Percentiles rank a stretch among this genome's conserved stretches.
phyloP scores from a whole-genome alignment of 805 yeast species.

The Yarrowia sp. region DNA sequence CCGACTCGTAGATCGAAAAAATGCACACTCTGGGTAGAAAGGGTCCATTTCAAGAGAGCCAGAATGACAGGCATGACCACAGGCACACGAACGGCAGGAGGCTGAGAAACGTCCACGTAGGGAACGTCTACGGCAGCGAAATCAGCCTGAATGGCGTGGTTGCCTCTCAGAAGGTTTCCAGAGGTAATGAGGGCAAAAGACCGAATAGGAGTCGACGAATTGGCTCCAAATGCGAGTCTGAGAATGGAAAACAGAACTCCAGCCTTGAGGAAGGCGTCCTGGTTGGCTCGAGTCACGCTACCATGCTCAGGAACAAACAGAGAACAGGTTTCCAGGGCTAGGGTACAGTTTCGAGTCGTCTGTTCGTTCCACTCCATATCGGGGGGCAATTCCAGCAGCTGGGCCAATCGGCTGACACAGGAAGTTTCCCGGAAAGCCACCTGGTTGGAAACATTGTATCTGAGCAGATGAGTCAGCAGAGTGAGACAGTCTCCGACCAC shows the following conservation, averaged over 20 bases:
- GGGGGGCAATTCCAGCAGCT: constrained; percentile 67
- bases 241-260: constrained; percentile 72
- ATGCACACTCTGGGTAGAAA: constrained; percentile 81
- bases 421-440: constrained; percentile 85
- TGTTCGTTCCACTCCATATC: constrained; percentile 79
- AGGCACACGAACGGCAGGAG: constrained; percentile 50
- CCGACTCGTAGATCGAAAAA: constrained; percentile 81
- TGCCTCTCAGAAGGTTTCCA: constrained; percentile 76
- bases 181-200: constrained; percentile 73
- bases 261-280: constrained; percentile 62
- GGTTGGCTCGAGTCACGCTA: constrained; percentile 67
- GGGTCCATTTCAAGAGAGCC: constrained; percentile 83
- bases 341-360: constrained; percentile 67
- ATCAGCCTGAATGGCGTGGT: constrained; percentile 68
- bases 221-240: constrained; percentile 68
- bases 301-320: constrained; percentile 77
- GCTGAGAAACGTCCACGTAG: constrained; percentile 76
- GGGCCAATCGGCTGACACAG: constrained; percentile 70
- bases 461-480: constrained; percentile 71
- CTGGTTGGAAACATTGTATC: constrained; percentile 89
- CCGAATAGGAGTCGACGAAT: constrained; percentile 70
- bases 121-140: constrained; percentile 91
- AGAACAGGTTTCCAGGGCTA: constrained; percentile 74
- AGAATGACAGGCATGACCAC: constrained; percentile 68
- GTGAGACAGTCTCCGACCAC: constrained; percentile 91